phyloP scores from a whole-genome alignment of 768 basidiomycete species.

The Podaxis mareebaensis region DNA sequence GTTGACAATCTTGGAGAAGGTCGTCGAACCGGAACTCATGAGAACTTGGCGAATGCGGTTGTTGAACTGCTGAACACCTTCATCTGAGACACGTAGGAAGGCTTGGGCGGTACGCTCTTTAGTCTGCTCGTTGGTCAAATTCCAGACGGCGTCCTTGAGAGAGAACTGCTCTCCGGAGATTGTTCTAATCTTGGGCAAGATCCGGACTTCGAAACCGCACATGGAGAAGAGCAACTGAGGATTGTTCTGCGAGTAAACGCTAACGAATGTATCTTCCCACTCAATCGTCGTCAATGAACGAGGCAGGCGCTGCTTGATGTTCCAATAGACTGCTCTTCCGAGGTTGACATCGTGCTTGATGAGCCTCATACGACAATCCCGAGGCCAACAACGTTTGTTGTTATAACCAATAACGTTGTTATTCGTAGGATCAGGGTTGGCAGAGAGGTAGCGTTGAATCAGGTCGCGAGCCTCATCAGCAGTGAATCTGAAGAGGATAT shows the following conservation, averaged over 20 bases:
- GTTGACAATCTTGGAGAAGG: conserved; percentile 98
- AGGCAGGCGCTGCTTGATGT: conserved; percentile 95
- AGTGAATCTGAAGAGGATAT: conserved; percentile 96
- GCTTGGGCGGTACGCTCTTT: conserved; percentile 98
- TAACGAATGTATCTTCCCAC: conserved; percentile 98
- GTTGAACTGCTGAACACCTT: conserved; percentile 96
- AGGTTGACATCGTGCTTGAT: conserved; percentile 99
- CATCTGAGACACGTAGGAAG: conserved; percentile 96
- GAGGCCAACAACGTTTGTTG: conserved; percentile 99
- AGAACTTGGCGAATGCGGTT: conserved; percentile 95
- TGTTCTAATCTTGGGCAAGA: conserved; percentile 93
- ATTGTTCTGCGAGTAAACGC: conserved; percentile 96
- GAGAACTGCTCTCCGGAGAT: conserved; percentile 98
- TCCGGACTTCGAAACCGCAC: conserved; percentile 98
- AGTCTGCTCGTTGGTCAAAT: conserved; percentile 93
- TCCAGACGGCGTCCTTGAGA: conserved; percentile 95
- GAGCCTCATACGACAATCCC: conserved; percentile 97
- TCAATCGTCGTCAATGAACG: conserved; percentile 97
- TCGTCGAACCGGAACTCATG: conserved; percentile 98
- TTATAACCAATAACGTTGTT: conserved; percentile 99
- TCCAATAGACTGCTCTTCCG: conserved; percentile 98
- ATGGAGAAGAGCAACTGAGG: conserved; percentile 97
- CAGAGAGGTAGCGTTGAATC: conserved; percentile 96
- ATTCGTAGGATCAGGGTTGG: conserved; percentile 97
- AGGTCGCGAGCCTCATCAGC: conserved; percentile 97